Evolutionary conservation across 2,329 filamentous ascomycete genomes (phyloP).

Genomic region (Cercospora sp.): DNA sequence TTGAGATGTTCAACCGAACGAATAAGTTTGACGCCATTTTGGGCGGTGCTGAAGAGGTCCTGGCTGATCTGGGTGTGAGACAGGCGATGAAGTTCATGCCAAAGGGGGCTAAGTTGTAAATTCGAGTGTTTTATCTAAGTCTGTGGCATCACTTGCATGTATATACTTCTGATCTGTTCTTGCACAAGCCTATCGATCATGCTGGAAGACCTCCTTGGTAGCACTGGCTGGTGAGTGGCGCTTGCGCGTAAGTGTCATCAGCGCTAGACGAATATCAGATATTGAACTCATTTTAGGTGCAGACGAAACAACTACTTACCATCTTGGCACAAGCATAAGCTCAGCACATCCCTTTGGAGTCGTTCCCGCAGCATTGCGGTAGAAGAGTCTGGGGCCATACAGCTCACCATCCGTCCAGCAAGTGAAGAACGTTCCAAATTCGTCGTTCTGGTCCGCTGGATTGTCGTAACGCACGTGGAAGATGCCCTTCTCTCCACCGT

Average conservation of each 20-base stretch:
- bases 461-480: conserved; percentile 13
- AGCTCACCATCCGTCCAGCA: conserved; percentile 14
- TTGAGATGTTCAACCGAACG: conserved; percentile 81
- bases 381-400: conserved; percentile 16
- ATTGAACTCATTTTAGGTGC: background rate
- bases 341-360: conserved; percentile 19
- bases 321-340: conserved; percentile 17
- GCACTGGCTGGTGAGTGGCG: conserved; percentile 1
- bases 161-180: background rate
- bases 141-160: background rate
- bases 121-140: background rate
- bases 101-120: conserved; percentile 27
- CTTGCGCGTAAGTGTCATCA: background rate
- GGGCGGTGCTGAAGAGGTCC: conserved; percentile 79
- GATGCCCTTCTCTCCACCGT: conserved; percentile 1
- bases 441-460: conserved; percentile 6
- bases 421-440: conserved; percentile 12
- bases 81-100: conserved; percentile 84
- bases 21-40: conserved; percentile 70
- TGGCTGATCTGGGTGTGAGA: conserved; percentile 77
- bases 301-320: background rate
- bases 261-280: background rate
- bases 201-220: background rate
- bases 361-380: background rate
- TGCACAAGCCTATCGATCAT: background rate